Conservation (phyloP, 768 basidiomycete genomes). For the Agaricus blazei region DNA sequence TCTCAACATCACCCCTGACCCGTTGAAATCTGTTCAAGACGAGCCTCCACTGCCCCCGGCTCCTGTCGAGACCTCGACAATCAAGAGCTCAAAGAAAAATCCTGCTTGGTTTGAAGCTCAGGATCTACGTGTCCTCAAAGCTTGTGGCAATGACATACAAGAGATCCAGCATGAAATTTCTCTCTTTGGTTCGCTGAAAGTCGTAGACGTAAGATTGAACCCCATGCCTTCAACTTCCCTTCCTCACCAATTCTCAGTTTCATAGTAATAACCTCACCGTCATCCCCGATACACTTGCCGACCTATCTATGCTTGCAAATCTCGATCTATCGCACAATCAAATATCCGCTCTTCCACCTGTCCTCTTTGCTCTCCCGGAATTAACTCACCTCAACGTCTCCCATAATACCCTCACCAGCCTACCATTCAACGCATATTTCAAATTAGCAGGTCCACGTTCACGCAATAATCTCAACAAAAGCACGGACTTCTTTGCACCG, state of each 20-base stretch:
- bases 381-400: slow-evolving; percentile 66
- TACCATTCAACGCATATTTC: slow-evolving; percentile 65
- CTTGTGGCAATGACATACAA: slow-evolving; percentile 74
- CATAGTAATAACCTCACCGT: slow-evolving; percentile 66
- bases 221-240: background rate
- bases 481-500: slow-evolving; percentile 60
- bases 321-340: slow-evolving; percentile 75
- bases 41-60: slow-evolving; percentile 49
- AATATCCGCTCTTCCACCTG: slow-evolving; percentile 55
- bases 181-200: slow-evolving; percentile 78
- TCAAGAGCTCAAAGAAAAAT: slow-evolving; percentile 35
- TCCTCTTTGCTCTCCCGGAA: slow-evolving; percentile 64
- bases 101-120: slow-evolving; percentile 81
- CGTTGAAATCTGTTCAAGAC: slow-evolving; percentile 57
- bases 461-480: slow-evolving; percentile 25
- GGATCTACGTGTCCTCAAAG: slow-evolving; percentile 71
- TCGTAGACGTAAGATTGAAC: slow-evolving; percentile 57
- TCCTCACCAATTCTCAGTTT: slow-evolving; percentile 36
- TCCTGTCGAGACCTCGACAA: slow-evolving; percentile 25
- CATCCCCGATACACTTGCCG: slow-evolving; percentile 62
- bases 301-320: slow-evolving; percentile 59
- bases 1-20: slow-evolving; percentile 66
- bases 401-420: slow-evolving; percentile 55
- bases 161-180: slow-evolving; percentile 82
- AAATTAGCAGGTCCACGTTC: slow-evolving; percentile 18